A percentile compares a stretch with the other conserved stretches of the same genome.
Conservation (phyloP, 2,329 filamentous ascomycete species). For the Myriosclerotinia curreyana region DNA sequence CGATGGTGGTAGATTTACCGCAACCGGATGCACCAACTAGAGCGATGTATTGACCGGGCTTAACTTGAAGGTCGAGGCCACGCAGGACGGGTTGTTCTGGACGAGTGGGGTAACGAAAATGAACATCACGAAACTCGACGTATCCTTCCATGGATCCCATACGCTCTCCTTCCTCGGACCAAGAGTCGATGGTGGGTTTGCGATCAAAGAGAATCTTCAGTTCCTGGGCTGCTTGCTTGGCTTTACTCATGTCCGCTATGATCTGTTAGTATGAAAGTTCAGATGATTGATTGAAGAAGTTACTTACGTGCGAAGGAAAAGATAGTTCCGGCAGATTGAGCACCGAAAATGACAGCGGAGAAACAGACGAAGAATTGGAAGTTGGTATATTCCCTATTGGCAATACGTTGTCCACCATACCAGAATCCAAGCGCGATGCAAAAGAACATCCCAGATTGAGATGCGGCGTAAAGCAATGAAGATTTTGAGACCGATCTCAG, state of each 20-base stretch:
- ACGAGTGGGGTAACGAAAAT: slow-evolving; percentile 90
- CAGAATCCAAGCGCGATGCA: slow-evolving; percentile 88
- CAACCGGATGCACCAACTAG: slow-evolving; percentile 93
- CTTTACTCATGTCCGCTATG: slow-evolving; percentile 80
- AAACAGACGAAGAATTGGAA: slow-evolving; percentile 95
- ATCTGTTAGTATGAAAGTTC: slow-evolving; percentile 24
- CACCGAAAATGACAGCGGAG: slow-evolving; percentile 81
- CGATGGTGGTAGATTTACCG: slow-evolving; percentile 92
- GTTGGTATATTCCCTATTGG: slow-evolving; percentile 64
- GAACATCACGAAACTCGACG: slow-evolving; percentile 87
- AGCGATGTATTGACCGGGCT: slow-evolving; percentile 79
- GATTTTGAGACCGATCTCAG: slow-evolving; percentile 73
- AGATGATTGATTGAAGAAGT: background rate
- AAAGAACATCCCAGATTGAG: slow-evolving; percentile 80
- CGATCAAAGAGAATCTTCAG: slow-evolving; percentile 83
- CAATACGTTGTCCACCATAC: slow-evolving; percentile 80
- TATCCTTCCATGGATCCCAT: slow-evolving; percentile 66
- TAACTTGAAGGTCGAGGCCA: slow-evolving; percentile 71
- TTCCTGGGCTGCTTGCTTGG: slow-evolving; percentile 75
- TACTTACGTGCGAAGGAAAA: slow-evolving; percentile 72
- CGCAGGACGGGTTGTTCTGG: slow-evolving; percentile 89
- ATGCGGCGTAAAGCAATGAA: slow-evolving; percentile 75
- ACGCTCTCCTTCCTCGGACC: slow-evolving; percentile 65
- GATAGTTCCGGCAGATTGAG: slow-evolving; percentile 84
- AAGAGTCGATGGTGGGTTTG: slow-evolving; percentile 76